Evolutionary conservation across 2,329 filamentous ascomycete genomes (phyloP), one percentile per base, ranked within the genome.

Genomic region (Fusarium kyushuense): DNA sequence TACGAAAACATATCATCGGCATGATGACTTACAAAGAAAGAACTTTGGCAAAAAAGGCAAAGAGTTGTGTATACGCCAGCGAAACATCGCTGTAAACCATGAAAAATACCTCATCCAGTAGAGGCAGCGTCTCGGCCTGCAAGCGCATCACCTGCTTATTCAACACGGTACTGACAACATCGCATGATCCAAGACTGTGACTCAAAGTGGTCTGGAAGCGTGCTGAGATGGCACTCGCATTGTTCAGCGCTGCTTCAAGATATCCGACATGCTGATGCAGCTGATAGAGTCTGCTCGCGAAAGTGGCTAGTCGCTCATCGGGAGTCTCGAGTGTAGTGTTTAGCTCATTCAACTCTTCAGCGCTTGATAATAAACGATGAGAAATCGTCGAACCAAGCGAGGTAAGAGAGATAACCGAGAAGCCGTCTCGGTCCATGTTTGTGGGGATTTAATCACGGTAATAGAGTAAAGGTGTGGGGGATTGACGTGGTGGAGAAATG

Each of bases 61-160:
- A 74, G 3, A 78, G 21, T 6, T 71, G 65, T 10, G 63, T 65
- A 61, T 74, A 76, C 7, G 73, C 61, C 25, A 63, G 52, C 6
- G 78, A 53, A 3, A 71, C 62, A 29, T 73, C 61, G 29, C 68
- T 63, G 12, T 77, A 73, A 17, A 67, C 69, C 10, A 51, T 30
- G 27, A 79, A 33, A 61, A 75, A 75, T 11, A 69, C 68, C 25
- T 63, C 58, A 54, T 78, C 73, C 23, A 78, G 16, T 14, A 60
- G 49, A 1, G 48, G 46, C 25, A 75, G 57, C 21, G 69, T 76
- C 21, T 72, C 67, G 0, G 69, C 55, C 32, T 75, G 72, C 49
- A 80, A 57, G 6, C 77, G 71, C 72, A 76, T 74, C 1, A 77
- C 52, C 70, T 80, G 78, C 63, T 79, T 79, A 40, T 75, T 74